Evolutionary conservation across 2,329 filamentous ascomycete species (phyloP), one percentile per base, ranked within the genome.

Genomic region (Sporothrix pallida): DNA sequence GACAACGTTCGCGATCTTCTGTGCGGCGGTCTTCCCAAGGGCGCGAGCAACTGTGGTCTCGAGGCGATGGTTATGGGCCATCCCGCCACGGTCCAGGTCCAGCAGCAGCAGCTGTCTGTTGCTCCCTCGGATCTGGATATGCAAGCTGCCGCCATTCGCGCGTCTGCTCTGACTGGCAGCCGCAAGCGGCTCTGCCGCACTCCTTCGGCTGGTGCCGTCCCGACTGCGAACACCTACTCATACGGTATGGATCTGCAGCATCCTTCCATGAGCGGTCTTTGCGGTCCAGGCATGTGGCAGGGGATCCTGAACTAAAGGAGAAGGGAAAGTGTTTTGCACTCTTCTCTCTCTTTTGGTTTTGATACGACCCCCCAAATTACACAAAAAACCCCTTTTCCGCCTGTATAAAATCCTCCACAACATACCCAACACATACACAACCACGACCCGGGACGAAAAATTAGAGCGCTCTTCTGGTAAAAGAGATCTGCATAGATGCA

Each of bases 1-100:
- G 89, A 92, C 74, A 90, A 91, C 74, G 90, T 93, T 12, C 89
- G 90, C 72, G 87, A 90, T 71, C 84, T 92, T 77, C 83, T 93
- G 42, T 82, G 82, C 62, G 82, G 79, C 48, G 78, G 78, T 70
- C 81, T 82, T 44, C 76, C 73, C 80, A 76, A 76, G 75, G 72
- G 68, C 76, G 46, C 73, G 15, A 73, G 4, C 20, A 70, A 56
- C 72, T 71, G 46, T 17, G 85, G 83, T 81, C 77, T 83, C 48
- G 80, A 82, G 60, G 77, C 80, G 13, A 77, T 85, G 74, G 79
- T 84, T 73, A 84, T 48, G 76, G 76, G 65, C 74, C 75, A 80
- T 73, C 80, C 77, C 54, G 70, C 68, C 44, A 73, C 26, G 74
- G 73, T 50, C 80, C 85, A 81, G 78, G 37, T 84, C 7, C 69